phyloP scores from a whole-genome alignment of 176 grass and related monocot genomes.

The Cenchrus fungigraminus region DNA sequence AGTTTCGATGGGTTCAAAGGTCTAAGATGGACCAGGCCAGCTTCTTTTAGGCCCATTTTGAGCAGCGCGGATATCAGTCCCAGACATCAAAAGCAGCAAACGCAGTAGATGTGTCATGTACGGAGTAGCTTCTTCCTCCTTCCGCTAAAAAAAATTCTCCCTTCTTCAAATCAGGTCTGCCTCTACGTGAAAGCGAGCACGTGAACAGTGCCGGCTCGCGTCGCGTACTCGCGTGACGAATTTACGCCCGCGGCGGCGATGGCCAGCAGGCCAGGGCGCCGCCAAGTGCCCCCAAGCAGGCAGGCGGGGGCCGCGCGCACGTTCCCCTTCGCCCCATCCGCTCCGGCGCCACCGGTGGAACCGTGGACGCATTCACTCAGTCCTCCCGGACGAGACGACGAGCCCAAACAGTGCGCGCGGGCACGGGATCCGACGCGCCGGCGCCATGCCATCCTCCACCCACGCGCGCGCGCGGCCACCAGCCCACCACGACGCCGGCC shows the following conservation, averaged over 20 bases:
- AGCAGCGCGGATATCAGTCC: too few relatives aligned
- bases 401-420: not conserved
- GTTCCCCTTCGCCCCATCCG: not conserved
- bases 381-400: too few relatives aligned
- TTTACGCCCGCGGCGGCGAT: not conserved
- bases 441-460: not conserved
- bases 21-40: too few relatives aligned
- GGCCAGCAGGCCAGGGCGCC: not conserved
- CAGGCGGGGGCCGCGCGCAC: not conserved
- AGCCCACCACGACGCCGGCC: too few relatives aligned
- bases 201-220: not conserved
- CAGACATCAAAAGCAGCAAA: too few relatives aligned
- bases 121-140: too few relatives aligned
- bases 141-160: too few relatives aligned
- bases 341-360: not conserved
- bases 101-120: too few relatives aligned
- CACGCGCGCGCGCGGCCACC: not conserved
- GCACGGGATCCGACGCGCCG: slow-evolving; percentile 25
- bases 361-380: not conserved
- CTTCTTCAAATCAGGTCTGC: too few relatives aligned
- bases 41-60: too few relatives aligned
- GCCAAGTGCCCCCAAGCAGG: not conserved
- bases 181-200: too few relatives aligned
- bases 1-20: too few relatives aligned
- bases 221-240: not conserved